phyloP scores from a whole-genome alignment of 495 filamentous ascomycete genomes.

The Immersiella caudata region DNA sequence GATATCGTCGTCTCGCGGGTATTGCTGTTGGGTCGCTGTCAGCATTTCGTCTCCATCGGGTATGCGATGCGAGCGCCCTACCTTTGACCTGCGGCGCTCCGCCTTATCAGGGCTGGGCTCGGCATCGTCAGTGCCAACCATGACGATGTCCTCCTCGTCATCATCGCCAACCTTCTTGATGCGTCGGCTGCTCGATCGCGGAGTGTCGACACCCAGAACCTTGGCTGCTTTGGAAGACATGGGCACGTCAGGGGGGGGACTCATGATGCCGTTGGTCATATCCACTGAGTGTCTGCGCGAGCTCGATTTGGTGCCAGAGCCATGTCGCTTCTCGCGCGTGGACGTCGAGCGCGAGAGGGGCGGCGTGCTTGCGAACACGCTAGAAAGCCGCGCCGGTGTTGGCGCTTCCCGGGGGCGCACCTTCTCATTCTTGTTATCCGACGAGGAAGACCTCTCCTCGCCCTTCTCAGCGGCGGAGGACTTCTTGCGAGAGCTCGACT shows the following conservation, averaged over 20 bases:
- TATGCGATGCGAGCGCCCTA: constrained; percentile 36
- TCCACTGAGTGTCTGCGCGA: constrained; percentile 55
- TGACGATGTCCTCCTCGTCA: constrained; percentile 51
- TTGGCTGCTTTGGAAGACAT: constrained; percentile 59
- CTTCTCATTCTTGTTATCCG: constrained; percentile 44
- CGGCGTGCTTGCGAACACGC: constrained; percentile 55
- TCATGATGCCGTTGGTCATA: constrained; percentile 47
- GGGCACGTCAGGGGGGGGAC: constrained; percentile 50
- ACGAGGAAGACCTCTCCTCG: constrained; percentile 42
- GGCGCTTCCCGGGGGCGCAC: constrained; percentile 39
- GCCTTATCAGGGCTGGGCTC: constrained; percentile 47
- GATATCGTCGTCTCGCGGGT: constrained; percentile 46
- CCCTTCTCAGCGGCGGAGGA: constrained; percentile 36
- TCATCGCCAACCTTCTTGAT: constrained; percentile 41
- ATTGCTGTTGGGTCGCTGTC: constrained; percentile 38
- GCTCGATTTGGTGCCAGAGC: constrained; percentile 41
- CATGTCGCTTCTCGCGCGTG: constrained; percentile 50
- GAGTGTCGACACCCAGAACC: constrained; percentile 48
- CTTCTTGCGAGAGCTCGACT: constrained; percentile 42
- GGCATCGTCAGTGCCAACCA: constrained; percentile 48
- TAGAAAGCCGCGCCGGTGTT: constrained; percentile 41
- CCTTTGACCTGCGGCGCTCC: constrained; percentile 50
- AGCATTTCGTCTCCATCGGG: constrained; percentile 25
- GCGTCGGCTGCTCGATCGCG: constrained; percentile 43
- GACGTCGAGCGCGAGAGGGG: constrained; percentile 57